Percentiles rank a stretch among this genome's conserved stretches.
Conservation (phyloP, 2,329 filamentous ascomycete species). For the Hymenoscyphus repandus region DNA sequence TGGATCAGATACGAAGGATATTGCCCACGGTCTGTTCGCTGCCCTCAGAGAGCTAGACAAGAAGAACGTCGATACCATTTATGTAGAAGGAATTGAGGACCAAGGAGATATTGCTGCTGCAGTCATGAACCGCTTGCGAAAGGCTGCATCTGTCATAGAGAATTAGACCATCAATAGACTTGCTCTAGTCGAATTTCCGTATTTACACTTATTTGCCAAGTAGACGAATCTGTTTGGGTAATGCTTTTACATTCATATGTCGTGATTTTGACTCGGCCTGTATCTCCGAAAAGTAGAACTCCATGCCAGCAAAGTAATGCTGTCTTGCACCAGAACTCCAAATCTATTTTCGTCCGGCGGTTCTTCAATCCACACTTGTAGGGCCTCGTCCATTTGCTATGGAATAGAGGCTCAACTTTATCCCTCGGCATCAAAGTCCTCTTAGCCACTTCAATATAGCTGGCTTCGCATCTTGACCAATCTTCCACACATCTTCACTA, state of each 20-base stretch:
- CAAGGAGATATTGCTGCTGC: slow-evolving; percentile 79
- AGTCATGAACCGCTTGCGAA: slow-evolving; percentile 77
- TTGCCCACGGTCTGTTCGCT: slow-evolving; percentile 84
- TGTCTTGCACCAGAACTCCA: slow-evolving; percentile 11
- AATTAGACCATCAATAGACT: not conserved
- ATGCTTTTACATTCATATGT: slow-evolving; percentile 1
- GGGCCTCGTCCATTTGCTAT: too few relatives aligned
- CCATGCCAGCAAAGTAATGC: slow-evolving; percentile 3
- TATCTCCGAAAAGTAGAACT: not conserved
- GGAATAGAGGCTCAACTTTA: too few relatives aligned
- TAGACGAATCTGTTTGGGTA: not conserved
- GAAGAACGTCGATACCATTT: slow-evolving; percentile 73
- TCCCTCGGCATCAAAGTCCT: not conserved
- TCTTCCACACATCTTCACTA: slow-evolving; percentile 35
- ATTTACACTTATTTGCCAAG: not conserved
- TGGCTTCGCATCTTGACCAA: not conserved
- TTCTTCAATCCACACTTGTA: not conserved
- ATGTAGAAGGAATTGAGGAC: slow-evolving; percentile 82
- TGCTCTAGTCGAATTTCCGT: not conserved
- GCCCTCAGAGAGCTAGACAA: slow-evolving; percentile 81
- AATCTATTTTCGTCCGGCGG: slow-evolving; percentile 2
- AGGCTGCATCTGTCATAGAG: slow-evolving; percentile 56
- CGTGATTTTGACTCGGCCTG: not conserved
- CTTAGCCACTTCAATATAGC: not conserved
- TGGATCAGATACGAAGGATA: slow-evolving; percentile 62